Conservation (phyloP, 2,329 filamentous ascomycete genomes). For the Cladosporium phlei region DNA sequence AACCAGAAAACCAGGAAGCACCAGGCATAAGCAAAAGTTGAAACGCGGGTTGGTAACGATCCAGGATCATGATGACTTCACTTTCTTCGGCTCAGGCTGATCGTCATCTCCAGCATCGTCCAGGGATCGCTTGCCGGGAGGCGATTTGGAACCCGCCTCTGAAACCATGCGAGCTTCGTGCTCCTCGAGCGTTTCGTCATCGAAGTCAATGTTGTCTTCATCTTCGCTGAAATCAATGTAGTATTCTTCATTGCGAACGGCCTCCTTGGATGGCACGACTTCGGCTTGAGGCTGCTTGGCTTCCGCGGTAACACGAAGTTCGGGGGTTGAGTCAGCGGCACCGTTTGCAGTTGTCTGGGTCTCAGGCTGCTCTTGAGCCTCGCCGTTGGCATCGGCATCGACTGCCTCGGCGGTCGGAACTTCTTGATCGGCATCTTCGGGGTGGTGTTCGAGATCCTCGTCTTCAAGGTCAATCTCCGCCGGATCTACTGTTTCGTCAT, state of each 20-base stretch:
- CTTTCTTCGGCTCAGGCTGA: constrained; percentile 25
- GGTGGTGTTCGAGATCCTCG: neutral
- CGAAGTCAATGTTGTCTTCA: constrained; percentile 26
- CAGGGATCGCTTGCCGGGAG: constrained; percentile 30
- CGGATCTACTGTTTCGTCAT: neutral
- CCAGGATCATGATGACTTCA: constrained; percentile 4
- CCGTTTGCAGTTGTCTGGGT: neutral
- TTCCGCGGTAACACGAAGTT: neutral
- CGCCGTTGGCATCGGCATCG: neutral
- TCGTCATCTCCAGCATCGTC: constrained; percentile 25
- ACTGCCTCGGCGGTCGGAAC: neutral
- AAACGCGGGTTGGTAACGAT: neutral
- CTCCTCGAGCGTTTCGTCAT: constrained; percentile 24
- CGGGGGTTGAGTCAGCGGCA: too few relatives aligned
- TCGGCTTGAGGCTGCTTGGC: neutral
- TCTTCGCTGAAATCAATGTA: constrained; percentile 12
- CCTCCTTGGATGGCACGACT: neutral
- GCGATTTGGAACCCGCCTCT: constrained; percentile 17
- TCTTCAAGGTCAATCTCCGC: neutral
- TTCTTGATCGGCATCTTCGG: neutral
- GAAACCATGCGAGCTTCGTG: constrained; percentile 19
- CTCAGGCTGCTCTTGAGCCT: neutral
- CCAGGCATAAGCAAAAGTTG: neutral
- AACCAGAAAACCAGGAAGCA: neutral
- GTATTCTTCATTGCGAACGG: neutral